Conservation (phyloP, 2,329 filamentous ascomycete species). For the Nannizzia gypsea region DNA sequence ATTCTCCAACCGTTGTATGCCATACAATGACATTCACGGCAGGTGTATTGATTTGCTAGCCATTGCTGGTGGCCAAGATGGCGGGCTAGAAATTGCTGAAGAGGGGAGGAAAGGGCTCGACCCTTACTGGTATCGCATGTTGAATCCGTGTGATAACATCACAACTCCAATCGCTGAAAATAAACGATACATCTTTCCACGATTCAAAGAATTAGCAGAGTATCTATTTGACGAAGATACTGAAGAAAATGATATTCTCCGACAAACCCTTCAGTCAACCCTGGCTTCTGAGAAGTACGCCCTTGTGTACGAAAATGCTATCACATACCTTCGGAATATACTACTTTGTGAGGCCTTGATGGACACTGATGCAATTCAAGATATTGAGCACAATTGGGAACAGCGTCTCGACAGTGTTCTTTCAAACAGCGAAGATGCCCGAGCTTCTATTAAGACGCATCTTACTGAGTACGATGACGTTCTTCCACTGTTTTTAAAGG, state of each 20-base stretch:
- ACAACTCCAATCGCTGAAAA: slow-evolving; percentile 32
- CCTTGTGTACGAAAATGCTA: slow-evolving; percentile 48
- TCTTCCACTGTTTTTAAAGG: slow-evolving; percentile 33
- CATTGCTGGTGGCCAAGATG: slow-evolving; percentile 51
- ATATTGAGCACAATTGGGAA: slow-evolving; percentile 55
- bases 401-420: slow-evolving; percentile 62
- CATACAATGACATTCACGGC: slow-evolving; percentile 64
- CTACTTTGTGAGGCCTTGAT: slow-evolving; percentile 47
- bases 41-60: slow-evolving; percentile 85
- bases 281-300: background rate
- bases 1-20: slow-evolving; percentile 79
- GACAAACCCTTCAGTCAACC: slow-evolving; percentile 2
- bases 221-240: slow-evolving; percentile 14
- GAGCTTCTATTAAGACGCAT: slow-evolving; percentile 40
- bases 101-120: slow-evolving; percentile 84
- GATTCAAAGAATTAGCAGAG: slow-evolving; percentile 25
- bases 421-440: slow-evolving; percentile 54
- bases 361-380: slow-evolving; percentile 20
- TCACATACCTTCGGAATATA: slow-evolving; percentile 56
- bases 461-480: slow-evolving; percentile 24
- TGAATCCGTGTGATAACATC: slow-evolving; percentile 43
- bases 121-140: slow-evolving; percentile 57
- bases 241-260: background rate
- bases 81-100: slow-evolving; percentile 73
- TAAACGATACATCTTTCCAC: slow-evolving; percentile 30